A percentile compares a stretch with the other conserved stretches of the same genome.
Evolutionary conservation across 2,329 filamentous ascomycete genomes (phyloP).

Genomic region (Mycogone perniciosa): DNA sequence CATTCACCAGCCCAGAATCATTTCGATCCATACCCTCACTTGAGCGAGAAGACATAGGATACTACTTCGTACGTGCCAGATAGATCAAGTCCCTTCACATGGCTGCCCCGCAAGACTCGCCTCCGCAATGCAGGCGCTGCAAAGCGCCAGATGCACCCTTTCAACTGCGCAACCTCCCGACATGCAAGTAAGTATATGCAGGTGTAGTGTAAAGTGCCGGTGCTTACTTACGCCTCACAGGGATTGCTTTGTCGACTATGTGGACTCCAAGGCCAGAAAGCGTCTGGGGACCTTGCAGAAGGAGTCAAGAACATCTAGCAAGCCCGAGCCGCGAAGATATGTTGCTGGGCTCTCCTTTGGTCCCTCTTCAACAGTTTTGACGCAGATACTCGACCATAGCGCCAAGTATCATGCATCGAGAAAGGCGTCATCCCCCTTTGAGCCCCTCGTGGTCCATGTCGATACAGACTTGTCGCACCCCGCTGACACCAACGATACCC

Average conservation of each 20-base stretch:
- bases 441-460: conserved; percentile 55
- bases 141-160: conserved; percentile 25
- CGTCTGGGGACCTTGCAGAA: conserved; percentile 48
- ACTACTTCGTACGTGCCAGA: no score
- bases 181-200: conserved; percentile 24
- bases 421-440: conserved; percentile 60
- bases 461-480: conserved; percentile 33
- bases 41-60: no score
- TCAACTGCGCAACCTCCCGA: conserved; percentile 25
- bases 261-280: conserved; percentile 73
- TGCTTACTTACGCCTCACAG: conserved; percentile 19
- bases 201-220: not conserved
- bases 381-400: conserved; percentile 69
- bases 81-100: not conserved
- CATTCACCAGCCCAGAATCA: no score
- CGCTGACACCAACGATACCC: conserved; percentile 13
- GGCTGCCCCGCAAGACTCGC: conserved; percentile 5
- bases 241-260: conserved; percentile 71
- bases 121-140: conserved; percentile 26
- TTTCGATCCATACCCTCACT: no score
- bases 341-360: conserved; percentile 80
- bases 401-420: conserved; percentile 58
- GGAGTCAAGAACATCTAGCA: conserved; percentile 35
- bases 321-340: conserved; percentile 39
- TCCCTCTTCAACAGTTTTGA: conserved; percentile 68